Evolutionary conservation across 106 monocot species (phyloP).

Genomic region (Agapanthus africanus): DNA sequence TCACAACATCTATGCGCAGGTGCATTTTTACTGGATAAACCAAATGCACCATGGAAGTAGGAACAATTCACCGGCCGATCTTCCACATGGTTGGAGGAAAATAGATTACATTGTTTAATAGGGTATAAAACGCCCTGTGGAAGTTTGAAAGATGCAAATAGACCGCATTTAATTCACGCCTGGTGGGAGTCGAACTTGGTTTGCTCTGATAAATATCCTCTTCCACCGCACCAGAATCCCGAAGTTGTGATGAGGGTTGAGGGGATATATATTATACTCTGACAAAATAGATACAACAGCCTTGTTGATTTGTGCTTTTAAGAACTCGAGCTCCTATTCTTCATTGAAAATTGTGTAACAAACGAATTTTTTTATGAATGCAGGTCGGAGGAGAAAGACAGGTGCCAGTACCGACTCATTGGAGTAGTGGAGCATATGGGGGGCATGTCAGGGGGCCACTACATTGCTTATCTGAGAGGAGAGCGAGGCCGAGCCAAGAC

Average conservation of each 20-base stretch:
- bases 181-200: no score
- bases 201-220: no score
- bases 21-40: not conserved
- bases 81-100: not conserved
- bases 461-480: conserved; percentile 64
- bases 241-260: no score
- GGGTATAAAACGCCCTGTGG: not conserved
- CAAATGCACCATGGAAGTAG: not conserved
- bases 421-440: conserved; percentile 80
- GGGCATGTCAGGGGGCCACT: conserved; percentile 62
- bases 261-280: no score
- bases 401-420: conserved; percentile 35
- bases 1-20: not conserved
- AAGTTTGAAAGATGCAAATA: not conserved
- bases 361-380: conserved; percentile 9
- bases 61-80: not conserved
- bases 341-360: not conserved
- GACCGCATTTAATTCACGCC: no score
- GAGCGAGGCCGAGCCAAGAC: conserved; percentile 13
- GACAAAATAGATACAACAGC: no score
- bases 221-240: no score
- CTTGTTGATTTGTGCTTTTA: no score
- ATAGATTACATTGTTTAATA: not conserved
- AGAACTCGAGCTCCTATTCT: no score
- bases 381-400: conserved; percentile 37